Percentiles rank a stretch among this genome's conserved stretches.
phyloP scores from a whole-genome alignment of 768 basidiomycete genomes.

The Xerocomellus dryophilus region DNA sequence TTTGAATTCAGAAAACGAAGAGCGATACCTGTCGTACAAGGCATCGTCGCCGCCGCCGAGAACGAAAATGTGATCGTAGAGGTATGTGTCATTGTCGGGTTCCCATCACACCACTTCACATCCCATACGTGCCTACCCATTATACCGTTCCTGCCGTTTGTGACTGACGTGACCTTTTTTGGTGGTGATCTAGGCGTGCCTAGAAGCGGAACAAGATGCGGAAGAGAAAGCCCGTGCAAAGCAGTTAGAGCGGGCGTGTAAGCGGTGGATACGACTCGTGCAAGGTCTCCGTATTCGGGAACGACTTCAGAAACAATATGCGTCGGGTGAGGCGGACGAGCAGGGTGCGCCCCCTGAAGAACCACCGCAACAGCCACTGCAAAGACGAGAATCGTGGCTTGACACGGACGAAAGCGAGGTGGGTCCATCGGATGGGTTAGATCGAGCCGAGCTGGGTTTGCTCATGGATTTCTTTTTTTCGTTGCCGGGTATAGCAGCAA shows the following conservation, averaged over 20 bases:
- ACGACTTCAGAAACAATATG: slow-evolving; percentile 79
- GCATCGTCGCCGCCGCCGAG: slow-evolving; percentile 83
- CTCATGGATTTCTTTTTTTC: slow-evolving; percentile 12
- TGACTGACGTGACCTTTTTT: slow-evolving; percentile 10
- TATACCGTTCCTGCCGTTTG: background rate
- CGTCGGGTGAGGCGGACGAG: slow-evolving; percentile 11
- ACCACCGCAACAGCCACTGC: slow-evolving; percentile 6
- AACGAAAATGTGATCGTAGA: slow-evolving; percentile 72
- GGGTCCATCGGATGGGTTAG: slow-evolving; percentile 1
- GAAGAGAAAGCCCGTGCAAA: slow-evolving; percentile 75
- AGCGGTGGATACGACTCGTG: slow-evolving; percentile 85
- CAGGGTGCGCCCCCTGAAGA: background rate
- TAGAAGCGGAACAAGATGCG: slow-evolving; percentile 74
- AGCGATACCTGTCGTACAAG: slow-evolving; percentile 80
- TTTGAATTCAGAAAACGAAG: slow-evolving; percentile 95
- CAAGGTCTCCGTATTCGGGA: slow-evolving; percentile 85
- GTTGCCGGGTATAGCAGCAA: slow-evolving; percentile 14
- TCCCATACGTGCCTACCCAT: background rate
- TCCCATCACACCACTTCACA: background rate
- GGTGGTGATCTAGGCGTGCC: slow-evolving; percentile 63
- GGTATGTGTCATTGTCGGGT: slow-evolving; percentile 41
- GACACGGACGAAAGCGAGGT: slow-evolving; percentile 26
- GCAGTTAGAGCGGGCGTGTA: slow-evolving; percentile 74
- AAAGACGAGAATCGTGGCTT: slow-evolving; percentile 16
- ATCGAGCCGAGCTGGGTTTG: slow-evolving; percentile 6